Percentiles rank a stretch among this genome's conserved stretches.
phyloP scores from a whole-genome alignment of 805 yeast species.

The Zygotorulaspora danielsina region DNA sequence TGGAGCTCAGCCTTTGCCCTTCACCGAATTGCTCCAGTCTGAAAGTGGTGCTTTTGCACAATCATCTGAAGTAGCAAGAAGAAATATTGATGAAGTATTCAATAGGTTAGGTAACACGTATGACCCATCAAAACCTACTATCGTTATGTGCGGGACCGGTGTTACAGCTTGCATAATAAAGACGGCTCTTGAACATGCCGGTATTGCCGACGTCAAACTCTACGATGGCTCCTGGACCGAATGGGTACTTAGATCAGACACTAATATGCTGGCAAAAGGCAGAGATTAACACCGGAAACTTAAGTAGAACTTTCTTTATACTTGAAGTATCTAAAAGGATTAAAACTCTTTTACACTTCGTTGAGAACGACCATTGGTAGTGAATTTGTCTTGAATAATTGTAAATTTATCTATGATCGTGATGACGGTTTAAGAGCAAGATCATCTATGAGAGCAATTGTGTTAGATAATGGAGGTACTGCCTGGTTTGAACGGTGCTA shows the following conservation, averaged over 20 bases:
- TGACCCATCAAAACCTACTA: constrained; percentile 55
- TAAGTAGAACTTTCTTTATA: too few species aligned
- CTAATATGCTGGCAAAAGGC: constrained; percentile 21
- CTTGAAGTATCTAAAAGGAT: too few species aligned
- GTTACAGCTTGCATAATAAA: constrained; percentile 89
- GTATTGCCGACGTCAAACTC: constrained; percentile 46
- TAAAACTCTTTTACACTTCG: too few species aligned
- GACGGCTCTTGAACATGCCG: constrained; percentile 61
- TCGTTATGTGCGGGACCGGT: constrained; percentile 94
- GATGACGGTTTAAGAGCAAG: too few species aligned
- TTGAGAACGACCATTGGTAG: too few species aligned
- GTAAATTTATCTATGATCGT: too few species aligned
- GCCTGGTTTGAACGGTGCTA: constrained; percentile 21
- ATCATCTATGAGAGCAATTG: too few species aligned
- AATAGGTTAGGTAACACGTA: constrained; percentile 36
- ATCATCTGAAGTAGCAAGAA: constrained; percentile 30
- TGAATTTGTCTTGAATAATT: too few species aligned
- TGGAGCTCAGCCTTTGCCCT: constrained; percentile 74
- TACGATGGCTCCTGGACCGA: constrained; percentile 85
- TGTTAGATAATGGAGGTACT: constrained; percentile 17
- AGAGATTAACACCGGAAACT: constrained; percentile 20
- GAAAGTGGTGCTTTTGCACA: constrained; percentile 45
- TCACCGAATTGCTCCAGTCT: constrained; percentile 52
- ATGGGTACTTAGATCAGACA: constrained; percentile 31
- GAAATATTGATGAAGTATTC: constrained; percentile 47